Base-by-base conservation (phyloP, 805 yeast species). In the Candida yuanshanica region DNA sequence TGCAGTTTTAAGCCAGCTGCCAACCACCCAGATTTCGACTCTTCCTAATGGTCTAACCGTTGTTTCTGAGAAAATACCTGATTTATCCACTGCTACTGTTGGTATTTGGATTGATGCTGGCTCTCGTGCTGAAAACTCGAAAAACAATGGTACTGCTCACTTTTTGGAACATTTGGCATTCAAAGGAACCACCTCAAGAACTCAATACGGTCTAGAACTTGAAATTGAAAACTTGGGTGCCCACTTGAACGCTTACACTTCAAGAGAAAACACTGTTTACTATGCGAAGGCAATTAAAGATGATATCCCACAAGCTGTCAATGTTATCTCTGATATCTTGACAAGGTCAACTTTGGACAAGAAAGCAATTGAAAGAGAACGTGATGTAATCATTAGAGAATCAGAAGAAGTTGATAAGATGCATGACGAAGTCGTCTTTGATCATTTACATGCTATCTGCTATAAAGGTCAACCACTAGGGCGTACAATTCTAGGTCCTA, bases 21-120 rank as follows among this genome's bases (percentile, higher is more conserved):
- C 81, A 20, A 58, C 62, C 23, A 77, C 87, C 23, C 66, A 72
- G 58, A 84, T 89, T 9, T 77, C 96, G 2, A 77, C 82, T 4
- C 70, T 93, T 39, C 69, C 81, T n/a, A 93, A 93, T 60, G 99
- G 99, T 3, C 65, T 93, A 34, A 91, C 97, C 0, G 96, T 91
- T 31, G 99, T 98, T 41, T 76, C 95, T 35, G 98, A 93, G 60
- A 58, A 72, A 34, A 78, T 85, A 59, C 98, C 98, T 10, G 81
- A 84, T 47, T 81, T 95, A 7, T 74, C 83, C 52, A 89, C 97
- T 34, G 98, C 99, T 46, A 93, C 99, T 2, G 96, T 93, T 12
- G 99, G 98, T 3, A 91, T 93, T 41, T 95, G 96, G 91, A 89
- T 93, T 47, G 96, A 93, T 65, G 96, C 99, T 32, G 99, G 99